Evolutionary conservation across 305 asterid genomes (phyloP).

Genomic region (Lippia alba): DNA sequence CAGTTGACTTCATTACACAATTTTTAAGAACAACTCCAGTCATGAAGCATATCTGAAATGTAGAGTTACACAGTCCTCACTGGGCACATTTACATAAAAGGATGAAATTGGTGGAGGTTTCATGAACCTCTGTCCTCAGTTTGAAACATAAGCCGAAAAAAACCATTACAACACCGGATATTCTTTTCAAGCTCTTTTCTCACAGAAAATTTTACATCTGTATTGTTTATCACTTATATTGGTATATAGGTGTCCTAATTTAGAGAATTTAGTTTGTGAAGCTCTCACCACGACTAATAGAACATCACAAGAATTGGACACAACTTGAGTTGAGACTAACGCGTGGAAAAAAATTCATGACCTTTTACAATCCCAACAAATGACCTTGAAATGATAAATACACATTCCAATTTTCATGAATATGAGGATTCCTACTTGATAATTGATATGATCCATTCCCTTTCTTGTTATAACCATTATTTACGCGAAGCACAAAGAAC

Average conservation of each 20-base stretch:
- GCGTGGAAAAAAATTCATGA: constrained; percentile 4
- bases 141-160: neutral
- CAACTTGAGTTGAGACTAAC: constrained; percentile 1
- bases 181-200: neutral
- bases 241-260: neutral
- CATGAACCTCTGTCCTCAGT: neutral
- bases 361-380: constrained; percentile 6
- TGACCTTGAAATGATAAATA: neutral
- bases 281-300: neutral
- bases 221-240: neutral
- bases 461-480: constrained; percentile 17
- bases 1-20: constrained; percentile 23
- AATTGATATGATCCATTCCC: constrained; percentile 6
- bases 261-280: neutral
- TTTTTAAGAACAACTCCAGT: neutral
- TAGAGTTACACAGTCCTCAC: constrained; percentile 1
- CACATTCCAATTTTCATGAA: neutral
- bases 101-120: neutral
- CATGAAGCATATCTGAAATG: neutral
- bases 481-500: neutral
- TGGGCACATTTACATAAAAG: neutral
- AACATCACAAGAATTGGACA: constrained; percentile 1
- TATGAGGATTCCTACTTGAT: neutral
- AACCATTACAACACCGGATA: no score
- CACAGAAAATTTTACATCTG: constrained; percentile 7